Conservation (phyloP, 1,284 basidiomycete genomes). For the Pterula multifida region DNA sequence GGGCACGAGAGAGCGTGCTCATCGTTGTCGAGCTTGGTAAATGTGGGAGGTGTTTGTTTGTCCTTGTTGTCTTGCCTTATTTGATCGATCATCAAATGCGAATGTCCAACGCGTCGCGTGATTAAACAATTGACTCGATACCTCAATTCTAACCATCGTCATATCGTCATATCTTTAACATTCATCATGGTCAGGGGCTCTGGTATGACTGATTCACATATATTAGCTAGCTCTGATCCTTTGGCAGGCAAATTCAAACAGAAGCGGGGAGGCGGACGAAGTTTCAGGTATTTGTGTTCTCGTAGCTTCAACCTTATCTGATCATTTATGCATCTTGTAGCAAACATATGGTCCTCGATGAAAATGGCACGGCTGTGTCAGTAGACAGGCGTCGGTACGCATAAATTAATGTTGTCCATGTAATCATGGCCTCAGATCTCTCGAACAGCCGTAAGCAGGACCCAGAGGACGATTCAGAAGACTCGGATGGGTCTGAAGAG, state of each 20-base stretch:
- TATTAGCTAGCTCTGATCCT: conserved; percentile 3
- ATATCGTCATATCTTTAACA: not conserved
- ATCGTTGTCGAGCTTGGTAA: conserved; percentile 1
- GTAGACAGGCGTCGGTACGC: conserved; percentile 17
- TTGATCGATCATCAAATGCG: no score
- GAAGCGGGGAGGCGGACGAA: conserved; percentile 78
- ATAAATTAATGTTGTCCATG: conserved; percentile 21
- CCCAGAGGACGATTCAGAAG: conserved; percentile 20
- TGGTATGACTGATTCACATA: conserved; percentile 21
- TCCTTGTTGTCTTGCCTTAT: not conserved
- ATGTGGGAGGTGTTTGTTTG: not conserved
- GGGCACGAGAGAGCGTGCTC: conserved; percentile 36
- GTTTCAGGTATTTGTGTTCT: conserved; percentile 44
- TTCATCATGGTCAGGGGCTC: conserved; percentile 44
- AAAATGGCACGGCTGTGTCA: conserved; percentile 47
- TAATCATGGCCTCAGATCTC: conserved; percentile 8
- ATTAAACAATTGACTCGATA: not conserved
- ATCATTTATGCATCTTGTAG: conserved; percentile 21
- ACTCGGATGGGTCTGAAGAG: conserved; percentile 22
- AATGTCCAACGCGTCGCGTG: no score
- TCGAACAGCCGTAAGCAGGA: conserved; percentile 13
- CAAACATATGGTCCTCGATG: conserved; percentile 45
- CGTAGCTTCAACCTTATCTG: not conserved
- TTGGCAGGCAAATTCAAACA: conserved; percentile 67
- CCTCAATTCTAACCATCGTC: no score